Percentiles rank a stretch among this genome's conserved stretches.
Evolutionary conservation across 352 stramenopile species (phyloP).

Genomic region (Globisporangium nagaii): DNA sequence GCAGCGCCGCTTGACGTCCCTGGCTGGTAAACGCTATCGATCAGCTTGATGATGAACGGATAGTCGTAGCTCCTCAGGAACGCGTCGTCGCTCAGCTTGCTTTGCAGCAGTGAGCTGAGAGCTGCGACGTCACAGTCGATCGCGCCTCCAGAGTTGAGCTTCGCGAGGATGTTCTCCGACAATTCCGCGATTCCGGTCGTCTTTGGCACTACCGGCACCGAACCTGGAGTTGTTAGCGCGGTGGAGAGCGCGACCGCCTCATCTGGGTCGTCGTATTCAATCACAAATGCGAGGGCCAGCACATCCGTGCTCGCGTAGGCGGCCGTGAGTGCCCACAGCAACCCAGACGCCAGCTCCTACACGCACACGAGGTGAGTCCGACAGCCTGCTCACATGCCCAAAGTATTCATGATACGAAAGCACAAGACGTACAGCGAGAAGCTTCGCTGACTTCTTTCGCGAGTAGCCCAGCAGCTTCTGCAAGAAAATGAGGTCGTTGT

Average conservation of each 20-base stretch:
- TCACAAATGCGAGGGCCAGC: neutral
- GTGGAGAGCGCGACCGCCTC: neutral
- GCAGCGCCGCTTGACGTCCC: neutral
- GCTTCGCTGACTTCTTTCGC: conserved; percentile 7
- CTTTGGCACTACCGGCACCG: neutral
- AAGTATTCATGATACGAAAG: too few species aligned
- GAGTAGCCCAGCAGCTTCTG: conserved; percentile 8
- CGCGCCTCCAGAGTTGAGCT: conserved; percentile 1
- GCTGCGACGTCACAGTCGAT: conserved; percentile 11
- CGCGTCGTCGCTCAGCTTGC: conserved; percentile 1
- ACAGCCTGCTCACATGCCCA: neutral
- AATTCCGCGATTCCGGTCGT: conserved; percentile 5
- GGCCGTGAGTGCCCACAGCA: conserved; percentile 12
- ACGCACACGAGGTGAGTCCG: neutral
- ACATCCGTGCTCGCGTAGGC: conserved; percentile 5
- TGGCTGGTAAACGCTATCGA: conserved; percentile 4
- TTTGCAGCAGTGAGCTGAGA: conserved; percentile 6
- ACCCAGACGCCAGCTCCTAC: conserved; percentile 12
- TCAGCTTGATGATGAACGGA: conserved; percentile 7
- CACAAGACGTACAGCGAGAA: neutral
- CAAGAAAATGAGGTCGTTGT: conserved; percentile 12
- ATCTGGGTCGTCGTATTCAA: conserved; percentile 6
- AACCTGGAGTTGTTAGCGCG: neutral
- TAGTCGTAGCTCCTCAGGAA: conserved; percentile 12
- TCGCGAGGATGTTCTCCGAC: conserved; percentile 9